Evolutionary conservation across 768 basidiomycete genomes (phyloP).

Genomic region (Termitomyces sp.): DNA sequence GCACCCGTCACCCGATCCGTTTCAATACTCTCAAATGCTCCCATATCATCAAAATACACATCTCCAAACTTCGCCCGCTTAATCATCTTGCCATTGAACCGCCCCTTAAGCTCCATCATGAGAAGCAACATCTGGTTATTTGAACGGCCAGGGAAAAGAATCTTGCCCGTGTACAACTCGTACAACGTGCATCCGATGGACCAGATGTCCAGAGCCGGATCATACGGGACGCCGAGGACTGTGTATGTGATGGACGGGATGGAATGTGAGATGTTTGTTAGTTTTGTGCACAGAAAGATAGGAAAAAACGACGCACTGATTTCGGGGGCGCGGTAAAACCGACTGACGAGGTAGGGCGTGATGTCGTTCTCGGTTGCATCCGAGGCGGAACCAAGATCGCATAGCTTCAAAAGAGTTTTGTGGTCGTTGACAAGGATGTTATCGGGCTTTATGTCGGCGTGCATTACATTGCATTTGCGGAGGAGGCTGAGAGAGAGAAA

Average conservation of each 20-base stretch:
- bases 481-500: conserved; percentile 83
- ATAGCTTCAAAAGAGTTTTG: conserved; percentile 90
- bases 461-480: conserved; percentile 89
- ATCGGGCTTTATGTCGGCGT: conserved; percentile 98
- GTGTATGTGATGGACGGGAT: conserved; percentile 8
- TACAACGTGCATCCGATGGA: conserved; percentile 97
- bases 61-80: conserved; percentile 93
- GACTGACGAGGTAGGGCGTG: conserved; percentile 94
- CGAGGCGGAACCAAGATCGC: conserved; percentile 95
- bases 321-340: conserved; percentile 98
- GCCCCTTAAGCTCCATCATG: conserved; percentile 97
- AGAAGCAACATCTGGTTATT: conserved; percentile 97
- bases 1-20: conserved; percentile 77
- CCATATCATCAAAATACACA: conserved; percentile 90
- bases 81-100: conserved; percentile 90
- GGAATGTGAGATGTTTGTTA: neutral
- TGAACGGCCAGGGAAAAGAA: conserved; percentile 91
- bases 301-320: conserved; percentile 63
- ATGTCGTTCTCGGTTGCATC: conserved; percentile 95
- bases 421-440: conserved; percentile 95
- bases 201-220: conserved; percentile 92
- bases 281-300: neutral
- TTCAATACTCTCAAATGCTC: conserved; percentile 80
- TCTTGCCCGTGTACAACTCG: conserved; percentile 93
- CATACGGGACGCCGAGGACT: conserved; percentile 96